Evolutionary conservation across 345 rosid genomes (phyloP).

Genomic region (Eucalyptus melliodora): DNA sequence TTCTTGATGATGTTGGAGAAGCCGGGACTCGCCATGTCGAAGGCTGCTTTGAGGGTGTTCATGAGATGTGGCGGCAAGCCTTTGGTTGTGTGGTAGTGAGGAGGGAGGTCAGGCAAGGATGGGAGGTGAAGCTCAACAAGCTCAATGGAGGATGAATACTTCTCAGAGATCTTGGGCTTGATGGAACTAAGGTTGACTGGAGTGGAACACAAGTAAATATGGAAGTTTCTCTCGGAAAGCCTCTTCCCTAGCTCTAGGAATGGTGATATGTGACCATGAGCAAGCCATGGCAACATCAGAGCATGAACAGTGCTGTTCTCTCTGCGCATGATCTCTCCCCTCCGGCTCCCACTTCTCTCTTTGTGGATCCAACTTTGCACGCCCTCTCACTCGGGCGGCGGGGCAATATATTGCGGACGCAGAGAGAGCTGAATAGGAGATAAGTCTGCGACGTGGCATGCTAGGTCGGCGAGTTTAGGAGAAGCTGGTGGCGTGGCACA

Average conservation of each 20-base stretch:
- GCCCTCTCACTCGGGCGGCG: background rate
- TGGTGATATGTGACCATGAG: conserved; percentile 30
- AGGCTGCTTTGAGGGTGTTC: conserved; percentile 10
- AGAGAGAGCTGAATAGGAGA: background rate
- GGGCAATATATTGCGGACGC: background rate
- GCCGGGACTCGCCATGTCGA: conserved; percentile 4
- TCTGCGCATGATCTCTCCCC: background rate
- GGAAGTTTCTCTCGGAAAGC: conserved; percentile 10
- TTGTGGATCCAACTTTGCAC: background rate
- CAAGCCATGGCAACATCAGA: conserved; percentile 39
- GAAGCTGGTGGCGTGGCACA: background rate
- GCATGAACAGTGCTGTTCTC: background rate
- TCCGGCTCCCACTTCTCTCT: background rate
- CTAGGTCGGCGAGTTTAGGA: background rate
- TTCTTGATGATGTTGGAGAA: conserved; percentile 1
- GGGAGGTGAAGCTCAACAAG: conserved; percentile 22
- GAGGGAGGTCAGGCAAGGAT: conserved; percentile 23
- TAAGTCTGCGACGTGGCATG: background rate
- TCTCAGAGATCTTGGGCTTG: background rate
- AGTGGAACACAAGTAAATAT: conserved; percentile 19
- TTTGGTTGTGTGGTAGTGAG: conserved; percentile 28
- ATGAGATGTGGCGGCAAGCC: conserved; percentile 19
- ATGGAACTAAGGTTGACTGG: conserved; percentile 6
- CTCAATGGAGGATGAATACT: conserved; percentile 3
- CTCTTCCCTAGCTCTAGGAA: conserved; percentile 25